Conservation (phyloP, 768 basidiomycete species). For the Psilocybe cubensis region DNA sequence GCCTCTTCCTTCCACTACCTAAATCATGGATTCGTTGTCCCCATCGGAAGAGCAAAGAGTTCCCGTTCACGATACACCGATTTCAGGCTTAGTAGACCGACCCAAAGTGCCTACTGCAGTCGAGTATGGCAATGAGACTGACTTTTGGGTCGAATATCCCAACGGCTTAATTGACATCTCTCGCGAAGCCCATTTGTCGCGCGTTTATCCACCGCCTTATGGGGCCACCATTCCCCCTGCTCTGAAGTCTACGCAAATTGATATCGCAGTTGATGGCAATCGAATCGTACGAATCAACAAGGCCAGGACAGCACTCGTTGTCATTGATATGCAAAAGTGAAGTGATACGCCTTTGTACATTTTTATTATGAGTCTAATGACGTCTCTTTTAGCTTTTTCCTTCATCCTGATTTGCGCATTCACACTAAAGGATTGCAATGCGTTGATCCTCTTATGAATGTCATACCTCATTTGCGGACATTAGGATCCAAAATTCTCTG, state of each 20-base stretch:
- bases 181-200: conserved; percentile 43
- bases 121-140: conserved; percentile 57
- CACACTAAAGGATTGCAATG: conserved; percentile 62
- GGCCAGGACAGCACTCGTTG: conserved; percentile 55
- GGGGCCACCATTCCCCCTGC: conserved; percentile 28
- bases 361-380: neutral
- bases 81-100: conserved; percentile 48
- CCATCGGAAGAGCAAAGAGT: neutral
- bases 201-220: conserved; percentile 17
- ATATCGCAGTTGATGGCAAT: conserved; percentile 57
- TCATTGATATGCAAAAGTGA: conserved; percentile 80
- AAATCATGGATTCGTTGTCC: no score
- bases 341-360: conserved; percentile 10
- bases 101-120: conserved; percentile 46
- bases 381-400: conserved; percentile 54
- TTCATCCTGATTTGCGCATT: conserved; percentile 60
- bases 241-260: conserved; percentile 44
- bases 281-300: conserved; percentile 54
- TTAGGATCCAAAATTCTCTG: conserved; percentile 63
- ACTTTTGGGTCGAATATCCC: conserved; percentile 75
- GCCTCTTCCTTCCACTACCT: no score
- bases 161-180: conserved; percentile 65
- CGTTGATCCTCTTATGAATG: conserved; percentile 54
- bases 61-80: conserved; percentile 41
- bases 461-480: conserved; percentile 50